Base-by-base conservation (phyloP, 2,329 filamentous ascomycete genomes). In the Colletotrichum trifolii region DNA sequence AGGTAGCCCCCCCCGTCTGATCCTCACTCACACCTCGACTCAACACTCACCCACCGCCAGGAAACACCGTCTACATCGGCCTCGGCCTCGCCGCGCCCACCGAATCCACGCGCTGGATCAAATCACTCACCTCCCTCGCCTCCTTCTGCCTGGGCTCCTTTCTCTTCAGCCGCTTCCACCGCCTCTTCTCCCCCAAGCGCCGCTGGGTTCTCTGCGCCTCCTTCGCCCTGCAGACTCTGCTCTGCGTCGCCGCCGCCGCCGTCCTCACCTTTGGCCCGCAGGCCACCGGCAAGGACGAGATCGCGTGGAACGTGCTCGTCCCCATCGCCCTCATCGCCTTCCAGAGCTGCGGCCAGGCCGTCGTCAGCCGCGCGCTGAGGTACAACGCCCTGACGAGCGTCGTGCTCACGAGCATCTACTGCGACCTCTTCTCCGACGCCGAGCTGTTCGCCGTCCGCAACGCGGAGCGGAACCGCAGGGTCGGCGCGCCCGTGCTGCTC, bases 321-420 rank as follows among this genome's bases (percentile, higher is more conserved):
- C 91, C 91, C 0, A 83, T 94, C 48, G 87, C 85, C 1, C 78
- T 93, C 8, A 83, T 94, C 6, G 90, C 91, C 2, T 92, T 95
- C 71, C 92, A 95, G 78, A 89, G 88, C 68, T 90, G 89, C 59
- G 92, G 91, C 0, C 92, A 95, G 74, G 91, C 91, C 1, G 89
- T 94, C n/a, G 87, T 87, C 0, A 92, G 89, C 70, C 80, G 91
- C 4, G 88, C 90, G 0, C 76, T 95, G 65, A 85, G 88, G 71
- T 90, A 89, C 73, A 89, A 88, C 63, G 87, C 89, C 2, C 78
- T 95, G 17, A 94, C 91, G 0, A 93, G 90, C 67, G 91, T 94
- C 13, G 92, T 94, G 3, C 77, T 96, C 64, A 95, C 92, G 1
- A 93, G 90, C 73, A 89, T 92, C 67, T 95, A 94, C 79, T 94